Conservation (phyloP, 768 basidiomycete species). For the Xerocomellus amylosporus region DNA sequence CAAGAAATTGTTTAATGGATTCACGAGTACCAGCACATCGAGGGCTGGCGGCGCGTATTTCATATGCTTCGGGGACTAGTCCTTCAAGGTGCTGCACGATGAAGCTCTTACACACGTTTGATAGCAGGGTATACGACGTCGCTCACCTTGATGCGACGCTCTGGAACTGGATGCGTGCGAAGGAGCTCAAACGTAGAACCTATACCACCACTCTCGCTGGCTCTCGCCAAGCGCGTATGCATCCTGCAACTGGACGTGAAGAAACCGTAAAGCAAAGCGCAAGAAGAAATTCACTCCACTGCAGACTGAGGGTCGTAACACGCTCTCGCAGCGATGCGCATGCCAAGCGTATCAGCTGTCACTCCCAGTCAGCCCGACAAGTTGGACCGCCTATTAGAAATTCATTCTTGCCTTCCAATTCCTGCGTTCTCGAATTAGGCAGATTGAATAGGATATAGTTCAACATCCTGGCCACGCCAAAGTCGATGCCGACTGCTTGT, state of each 20-base stretch:
- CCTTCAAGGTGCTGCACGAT: conserved; percentile 46
- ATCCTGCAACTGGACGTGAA: conserved; percentile 44
- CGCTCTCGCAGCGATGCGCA: conserved; percentile 75
- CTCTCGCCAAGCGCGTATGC: conserved; percentile 61
- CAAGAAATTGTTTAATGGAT: conserved; percentile 25
- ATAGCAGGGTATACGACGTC: neutral
- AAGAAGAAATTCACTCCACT: conserved; percentile 47
- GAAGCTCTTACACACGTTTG: neutral
- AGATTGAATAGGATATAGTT: conserved; percentile 59
- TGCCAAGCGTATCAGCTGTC: conserved; percentile 81
- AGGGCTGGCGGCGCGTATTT: conserved; percentile 52
- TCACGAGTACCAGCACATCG: conserved; percentile 47
- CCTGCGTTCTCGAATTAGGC: conserved; percentile 80
- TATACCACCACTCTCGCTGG: conserved; percentile 44
- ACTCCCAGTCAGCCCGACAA: conserved; percentile 1
- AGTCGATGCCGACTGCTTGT: conserved; percentile 50
- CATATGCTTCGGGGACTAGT: conserved; percentile 55
- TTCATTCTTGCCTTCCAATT: conserved; percentile 63
- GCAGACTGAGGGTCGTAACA: conserved; percentile 84
- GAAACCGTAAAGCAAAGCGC: neutral
- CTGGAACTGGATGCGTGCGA: conserved; percentile 76
- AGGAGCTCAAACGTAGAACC: conserved; percentile 54
- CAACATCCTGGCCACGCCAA: conserved; percentile 47
- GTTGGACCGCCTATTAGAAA: neutral
- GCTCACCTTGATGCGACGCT: conserved; percentile 67